A percentile compares a stretch with the other conserved stretches of the same genome.
Conservation (phyloP, 371 early-diverging fungal genomes). For the Lichtheimia corymbifera region DNA sequence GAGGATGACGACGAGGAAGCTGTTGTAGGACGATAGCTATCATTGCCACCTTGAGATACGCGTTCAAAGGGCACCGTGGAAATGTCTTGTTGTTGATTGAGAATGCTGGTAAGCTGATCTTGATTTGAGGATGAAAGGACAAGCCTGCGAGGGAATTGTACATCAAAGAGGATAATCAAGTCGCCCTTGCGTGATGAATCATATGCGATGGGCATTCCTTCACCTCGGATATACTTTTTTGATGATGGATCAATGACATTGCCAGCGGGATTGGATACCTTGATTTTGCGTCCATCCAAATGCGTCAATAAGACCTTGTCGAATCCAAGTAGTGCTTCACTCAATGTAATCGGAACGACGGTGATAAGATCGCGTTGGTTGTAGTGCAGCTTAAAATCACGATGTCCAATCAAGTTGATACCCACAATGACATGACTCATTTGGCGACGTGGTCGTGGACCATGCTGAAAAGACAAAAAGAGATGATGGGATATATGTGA, state of each 20-base stretch:
- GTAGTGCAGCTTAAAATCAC: slow-evolving; percentile 56
- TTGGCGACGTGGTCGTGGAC: not conserved
- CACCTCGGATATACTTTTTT: slow-evolving; percentile 78
- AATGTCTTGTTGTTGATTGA: not conserved
- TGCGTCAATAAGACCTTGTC: slow-evolving; percentile 77
- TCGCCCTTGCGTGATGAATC: slow-evolving; percentile 84
- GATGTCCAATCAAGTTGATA: slow-evolving; percentile 78
- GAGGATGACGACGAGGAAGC: not conserved
- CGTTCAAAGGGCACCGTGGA: not conserved
- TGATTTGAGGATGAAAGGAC: slow-evolving; percentile 47
- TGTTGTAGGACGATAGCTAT: not conserved
- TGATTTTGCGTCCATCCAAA: slow-evolving; percentile 86
- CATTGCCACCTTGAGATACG: not conserved
- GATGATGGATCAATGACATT: slow-evolving; percentile 88
- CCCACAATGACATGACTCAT: slow-evolving; percentile 79
- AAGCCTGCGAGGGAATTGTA: slow-evolving; percentile 88
- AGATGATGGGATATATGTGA: not conserved
- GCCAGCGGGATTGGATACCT: slow-evolving; percentile 86
- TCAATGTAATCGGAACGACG: slow-evolving; percentile 72
- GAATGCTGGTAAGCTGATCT: slow-evolving; percentile 35
- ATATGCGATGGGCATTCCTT: slow-evolving; percentile 94
- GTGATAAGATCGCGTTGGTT: slow-evolving; percentile 59
- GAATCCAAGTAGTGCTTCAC: slow-evolving; percentile 94
- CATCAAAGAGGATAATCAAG: slow-evolving; percentile 86
- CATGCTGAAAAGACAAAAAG: slow-evolving; percentile 55